These are phyloP conservation scores for Hypoxylon sp. DNA, from an alignment of 2,329 filamentous ascomycete species.

Conservation along the genomic window DNA sequence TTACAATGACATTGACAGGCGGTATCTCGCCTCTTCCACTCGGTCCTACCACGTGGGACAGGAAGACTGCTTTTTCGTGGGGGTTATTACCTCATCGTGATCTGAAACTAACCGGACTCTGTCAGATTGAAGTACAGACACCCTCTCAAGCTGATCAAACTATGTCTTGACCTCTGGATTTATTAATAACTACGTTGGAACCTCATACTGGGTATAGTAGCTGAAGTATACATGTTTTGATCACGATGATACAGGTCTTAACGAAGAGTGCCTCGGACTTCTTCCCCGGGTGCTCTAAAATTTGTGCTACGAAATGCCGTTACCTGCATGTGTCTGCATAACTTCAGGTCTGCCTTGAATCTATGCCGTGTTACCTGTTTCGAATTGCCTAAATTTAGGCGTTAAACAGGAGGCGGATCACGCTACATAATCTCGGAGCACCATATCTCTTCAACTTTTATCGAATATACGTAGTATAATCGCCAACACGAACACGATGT, in stretches of 20 bases:
- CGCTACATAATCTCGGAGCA: neutral
- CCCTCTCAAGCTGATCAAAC: neutral
- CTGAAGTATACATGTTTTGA: neutral
- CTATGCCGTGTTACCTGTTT: constrained; percentile 12
- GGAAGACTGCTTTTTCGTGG: neutral
- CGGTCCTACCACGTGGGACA: neutral
- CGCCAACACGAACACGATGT: neutral
- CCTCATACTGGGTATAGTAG: neutral
- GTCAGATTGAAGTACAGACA: neutral
- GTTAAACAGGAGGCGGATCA: neutral
- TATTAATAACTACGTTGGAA: neutral
- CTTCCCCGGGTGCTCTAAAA: neutral
- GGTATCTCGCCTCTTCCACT: neutral
- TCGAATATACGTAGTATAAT: neutral
- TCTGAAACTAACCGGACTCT: neutral
- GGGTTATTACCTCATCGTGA: neutral
- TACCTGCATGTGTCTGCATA: neutral
- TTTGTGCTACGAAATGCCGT: constrained; percentile 1
- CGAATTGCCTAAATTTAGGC: neutral
- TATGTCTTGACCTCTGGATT: neutral
- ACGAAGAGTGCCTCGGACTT: neutral
- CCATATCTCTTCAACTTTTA: neutral
- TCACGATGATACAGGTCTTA: neutral
- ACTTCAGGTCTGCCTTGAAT: neutral
- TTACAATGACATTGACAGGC: constrained; percentile 5